A percentile compares a stretch with the other conserved stretches of the same genome.
Evolutionary conservation across 2,329 filamentous ascomycete species (phyloP).

Genomic region (Talaromyces sp.): DNA sequence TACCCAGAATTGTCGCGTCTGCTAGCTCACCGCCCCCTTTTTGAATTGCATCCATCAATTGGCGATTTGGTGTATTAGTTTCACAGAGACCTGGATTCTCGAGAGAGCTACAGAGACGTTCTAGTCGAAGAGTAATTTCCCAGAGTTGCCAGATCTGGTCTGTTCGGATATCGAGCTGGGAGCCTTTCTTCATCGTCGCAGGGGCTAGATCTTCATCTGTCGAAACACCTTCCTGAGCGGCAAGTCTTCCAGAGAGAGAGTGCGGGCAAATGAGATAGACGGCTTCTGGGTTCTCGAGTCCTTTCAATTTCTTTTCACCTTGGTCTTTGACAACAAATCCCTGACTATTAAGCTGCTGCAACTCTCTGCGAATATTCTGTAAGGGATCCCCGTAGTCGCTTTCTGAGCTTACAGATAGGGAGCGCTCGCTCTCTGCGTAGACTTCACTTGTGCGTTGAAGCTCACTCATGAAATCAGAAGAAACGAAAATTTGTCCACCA

Average conservation of each 20-base stretch:
- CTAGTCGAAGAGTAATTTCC: slow-evolving; percentile 81
- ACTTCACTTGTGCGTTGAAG: slow-evolving; percentile 86
- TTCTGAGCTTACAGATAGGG: slow-evolving; percentile 64
- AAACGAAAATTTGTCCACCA: slow-evolving; percentile 94
- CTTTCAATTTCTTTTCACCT: slow-evolving; percentile 91
- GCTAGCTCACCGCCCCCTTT: slow-evolving; percentile 76
- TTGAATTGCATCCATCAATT: slow-evolving; percentile 71
- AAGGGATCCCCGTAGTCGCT: slow-evolving; percentile 65
- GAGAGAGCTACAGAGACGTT: slow-evolving; percentile 89
- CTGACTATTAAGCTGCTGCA: slow-evolving; percentile 80
- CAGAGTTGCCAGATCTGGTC: slow-evolving; percentile 85
- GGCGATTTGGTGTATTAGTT: slow-evolving; percentile 76
- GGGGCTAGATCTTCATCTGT: slow-evolving; percentile 43
- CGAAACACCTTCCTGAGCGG: slow-evolving; percentile 47
- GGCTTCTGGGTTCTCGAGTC: slow-evolving; percentile 92
- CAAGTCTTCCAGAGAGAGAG: slow-evolving; percentile 68
- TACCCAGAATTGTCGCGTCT: slow-evolving; percentile 80
- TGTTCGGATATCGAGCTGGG: slow-evolving; percentile 72
- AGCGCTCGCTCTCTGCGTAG: slow-evolving; percentile 78
- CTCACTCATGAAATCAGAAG: slow-evolving; percentile 93
- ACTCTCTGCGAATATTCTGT: slow-evolving; percentile 78
- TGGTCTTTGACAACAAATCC: slow-evolving; percentile 97
- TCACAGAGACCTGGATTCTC: slow-evolving; percentile 63
- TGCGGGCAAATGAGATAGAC: slow-evolving; percentile 96
- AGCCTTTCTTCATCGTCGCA: slow-evolving; percentile 60